A percentile compares a stretch with the other conserved stretches of the same genome.
phyloP scores from a whole-genome alignment of 1,284 basidiomycete species.

The Leccinum pachyderme region DNA sequence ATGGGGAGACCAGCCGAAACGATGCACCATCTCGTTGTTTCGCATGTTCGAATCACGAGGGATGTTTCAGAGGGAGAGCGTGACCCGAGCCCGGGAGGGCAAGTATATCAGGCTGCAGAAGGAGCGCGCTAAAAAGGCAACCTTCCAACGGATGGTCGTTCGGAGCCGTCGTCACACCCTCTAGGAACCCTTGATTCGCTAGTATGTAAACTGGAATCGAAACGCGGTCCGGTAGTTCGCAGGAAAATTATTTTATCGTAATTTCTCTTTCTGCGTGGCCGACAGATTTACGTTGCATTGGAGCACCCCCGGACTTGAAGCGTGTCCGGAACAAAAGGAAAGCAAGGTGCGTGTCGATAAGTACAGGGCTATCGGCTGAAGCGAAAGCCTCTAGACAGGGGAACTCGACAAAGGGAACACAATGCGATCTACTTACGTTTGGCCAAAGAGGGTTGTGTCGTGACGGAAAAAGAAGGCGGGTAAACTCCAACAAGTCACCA shows the following conservation, averaged over 20 bases:
- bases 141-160: conserved; percentile 1
- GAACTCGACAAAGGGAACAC: conserved; percentile 1
- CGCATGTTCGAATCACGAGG: conserved; percentile 17
- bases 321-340: neutral
- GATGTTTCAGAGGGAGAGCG: conserved; percentile 9
- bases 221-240: conserved; percentile 4
- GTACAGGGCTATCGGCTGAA: conserved; percentile 7
- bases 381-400: conserved; percentile 7
- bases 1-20: conserved; percentile 15
- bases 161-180: conserved; percentile 8
- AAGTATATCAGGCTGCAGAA: neutral
- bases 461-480: conserved; percentile 2
- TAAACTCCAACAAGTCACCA: conserved; percentile 1
- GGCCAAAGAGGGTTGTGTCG: conserved; percentile 6
- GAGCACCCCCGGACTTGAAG: neutral
- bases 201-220: conserved; percentile 2
- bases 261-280: neutral
- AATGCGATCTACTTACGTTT: conserved; percentile 8
- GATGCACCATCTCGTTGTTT: conserved; percentile 17
- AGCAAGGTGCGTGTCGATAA: neutral
- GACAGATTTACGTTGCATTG: neutral
- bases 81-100: conserved; percentile 1
- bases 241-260: conserved; percentile 1
- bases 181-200: conserved; percentile 2
- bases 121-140: conserved; percentile 12